Evolutionary conservation across 2,329 filamentous ascomycete genomes (phyloP), one percentile per base, ranked within the genome.

Genomic region (Didymella lethalis): DNA sequence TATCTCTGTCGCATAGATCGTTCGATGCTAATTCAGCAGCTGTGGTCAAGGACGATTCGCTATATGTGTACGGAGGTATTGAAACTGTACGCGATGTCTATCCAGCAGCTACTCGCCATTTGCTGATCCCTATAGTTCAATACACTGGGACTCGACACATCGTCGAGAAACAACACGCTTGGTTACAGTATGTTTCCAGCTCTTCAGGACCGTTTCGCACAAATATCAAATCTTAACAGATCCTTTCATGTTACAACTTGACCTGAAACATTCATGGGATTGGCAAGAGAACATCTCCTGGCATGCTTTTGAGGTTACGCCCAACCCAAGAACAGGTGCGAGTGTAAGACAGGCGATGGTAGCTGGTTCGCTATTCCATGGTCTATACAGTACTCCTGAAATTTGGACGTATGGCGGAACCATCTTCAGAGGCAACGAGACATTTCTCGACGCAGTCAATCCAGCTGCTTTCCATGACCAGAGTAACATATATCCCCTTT

Each of bases 371-470:
- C 54, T 66, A 50, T 68, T 62, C 32, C 64, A 65, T 34, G 65
- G 64, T 20, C 54, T 62, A 3, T 50, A 62, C 25, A 63, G 61
- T 34, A 55, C 46, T 16, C 31, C 54, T 25, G 49, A 57, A 3
- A 44, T 68, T 4, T 68, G 59, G 50, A 60, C 58, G 1, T 66
- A 65, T 40, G 63, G 60, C 14, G 64, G 64, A 7, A 65, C 65
- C 1, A 56, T 57, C 1, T 65, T 56, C 46, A 52, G 54, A 45
- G 56, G 60, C 28, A 65, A 61, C 34, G 48, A 54, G 36, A 52
- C 55, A 11, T 64, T 64, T 46, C 31, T 61, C 4, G 32, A 57
- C 10, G 11, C 50, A 29, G 55, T 58, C 25, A 51, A 50, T 11
- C 46, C 46, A 6, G 48, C 59, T 25, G 41, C 48, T 2, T 53